Evolutionary conservation across 2,329 filamentous ascomycete species (phyloP).

Genomic region (Drechslerella coelobrocha): DNA sequence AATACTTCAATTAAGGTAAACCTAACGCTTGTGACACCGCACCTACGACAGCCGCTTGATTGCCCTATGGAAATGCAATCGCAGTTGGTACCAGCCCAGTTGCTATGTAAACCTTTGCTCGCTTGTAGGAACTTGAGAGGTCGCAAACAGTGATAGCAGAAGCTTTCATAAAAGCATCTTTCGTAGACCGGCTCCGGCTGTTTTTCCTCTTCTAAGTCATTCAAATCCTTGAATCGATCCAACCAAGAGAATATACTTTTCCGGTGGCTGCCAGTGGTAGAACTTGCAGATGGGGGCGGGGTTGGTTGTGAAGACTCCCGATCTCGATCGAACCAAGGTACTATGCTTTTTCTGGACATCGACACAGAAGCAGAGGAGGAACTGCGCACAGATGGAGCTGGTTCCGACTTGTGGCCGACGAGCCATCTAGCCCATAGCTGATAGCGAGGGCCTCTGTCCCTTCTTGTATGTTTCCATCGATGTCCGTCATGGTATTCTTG

Average conservation of each 20-base stretch:
- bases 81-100: constrained; percentile 36
- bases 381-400: constrained; percentile 30
- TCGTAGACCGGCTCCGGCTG: constrained; percentile 43
- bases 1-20: constrained; percentile 34
- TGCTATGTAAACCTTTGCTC: constrained; percentile 35
- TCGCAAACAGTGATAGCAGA: constrained; percentile 42
- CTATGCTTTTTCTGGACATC: constrained; percentile 26
- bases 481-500: constrained; percentile 38
- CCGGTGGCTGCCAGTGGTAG: constrained; percentile 7
- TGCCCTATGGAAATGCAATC: constrained; percentile 30
- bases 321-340: constrained; percentile 42
- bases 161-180: constrained; percentile 41
- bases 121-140: constrained; percentile 33
- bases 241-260: constrained; percentile 48
- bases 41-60: constrained; percentile 34
- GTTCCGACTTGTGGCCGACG: constrained; percentile 46
- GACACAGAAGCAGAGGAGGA: constrained; percentile 26
- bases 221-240: constrained; percentile 41
- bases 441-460: constrained; percentile 44
- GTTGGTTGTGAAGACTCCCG: constrained; percentile 24
- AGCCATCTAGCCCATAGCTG: constrained; percentile 48
- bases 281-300: constrained; percentile 11
- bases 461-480: constrained; percentile 32
- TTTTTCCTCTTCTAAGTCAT: constrained; percentile 32
- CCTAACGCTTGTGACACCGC: constrained; percentile 37